Evolutionary conservation across 2,329 filamentous ascomycete species (phyloP), one percentile per base, ranked within the genome.

Genomic region (Rhynchosporium agropyri): DNA sequence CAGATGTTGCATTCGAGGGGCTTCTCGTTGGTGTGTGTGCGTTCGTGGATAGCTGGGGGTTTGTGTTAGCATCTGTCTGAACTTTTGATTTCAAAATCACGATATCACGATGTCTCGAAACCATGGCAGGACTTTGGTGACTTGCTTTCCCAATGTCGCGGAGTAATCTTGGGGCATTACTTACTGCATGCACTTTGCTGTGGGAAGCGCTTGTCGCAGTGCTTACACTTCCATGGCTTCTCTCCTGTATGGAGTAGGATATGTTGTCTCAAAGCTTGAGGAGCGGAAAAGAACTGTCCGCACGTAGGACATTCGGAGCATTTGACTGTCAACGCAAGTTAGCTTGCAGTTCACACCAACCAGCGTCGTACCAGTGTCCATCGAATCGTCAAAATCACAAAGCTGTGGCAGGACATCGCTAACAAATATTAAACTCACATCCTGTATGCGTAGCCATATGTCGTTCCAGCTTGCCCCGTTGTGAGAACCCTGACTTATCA

Each of bases 201-300:
- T 58, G 87, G 85, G 70, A 90, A 90, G 0, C 79, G 77, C 71
- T 85, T 86, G 28, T 73, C 75, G 67, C 86, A 88, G 42, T 71
- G 69, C 50, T 65, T 66, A 58, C 88, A 90, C 46, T 79, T 76
- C 75, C 85, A 87, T 31, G 87, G 87, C 65, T 84, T 87, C 64
- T 85, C 82, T 45, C 86, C 84, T 0, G 86, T 87, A 70, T 91
- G 88, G 2, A 84, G 88, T 20, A 86, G 82, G 71, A 84, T 79
- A 68, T 91, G 88, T 71, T 89, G 87, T 48, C 85, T 83, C 6
- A 90, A 79, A 0, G 88, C 85, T 72, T 90, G 87, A 68, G 86
- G 84, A 2, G 87, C 87, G 0, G 87, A 89, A 69, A 90, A 85
- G 3, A 78, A 77, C 62, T 83, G 77, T 9, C 79, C 77, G 69